Percentiles rank a stretch among this genome's conserved stretches.
phyloP scores from a whole-genome alignment of 2,329 filamentous ascomycete genomes.

The Fonsecaea pugnacius region DNA sequence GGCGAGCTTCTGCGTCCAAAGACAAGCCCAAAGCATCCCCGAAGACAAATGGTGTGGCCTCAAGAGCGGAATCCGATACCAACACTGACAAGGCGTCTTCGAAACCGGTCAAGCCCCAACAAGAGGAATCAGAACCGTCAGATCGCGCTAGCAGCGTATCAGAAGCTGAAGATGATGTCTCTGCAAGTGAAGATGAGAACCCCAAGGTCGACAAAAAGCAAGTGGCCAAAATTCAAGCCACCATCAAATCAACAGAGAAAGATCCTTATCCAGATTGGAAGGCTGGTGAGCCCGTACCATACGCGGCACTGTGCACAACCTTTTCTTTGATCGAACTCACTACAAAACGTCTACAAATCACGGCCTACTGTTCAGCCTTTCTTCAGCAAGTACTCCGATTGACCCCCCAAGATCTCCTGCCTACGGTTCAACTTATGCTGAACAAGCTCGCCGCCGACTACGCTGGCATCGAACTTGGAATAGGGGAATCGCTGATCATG shows the following conservation, averaged over 20 bases:
- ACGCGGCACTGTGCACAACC: conserved; percentile 89
- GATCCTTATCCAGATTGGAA: conserved; percentile 97
- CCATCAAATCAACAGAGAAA: conserved; percentile 68
- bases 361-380: conserved; percentile 86
- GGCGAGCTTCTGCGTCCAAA: conserved; percentile 42
- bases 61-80: background rate
- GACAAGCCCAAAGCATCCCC: conserved; percentile 39
- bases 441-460: conserved; percentile 98
- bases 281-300: conserved; percentile 83
- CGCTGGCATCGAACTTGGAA: conserved; percentile 94
- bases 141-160: conserved; percentile 50
- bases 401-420: conserved; percentile 83
- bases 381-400: conserved; percentile 91
- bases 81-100: conserved; percentile 37
- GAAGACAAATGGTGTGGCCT: conserved; percentile 37
- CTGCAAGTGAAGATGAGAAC: conserved; percentile 64
- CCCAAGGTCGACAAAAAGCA: conserved; percentile 74
- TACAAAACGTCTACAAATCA: conserved; percentile 84
- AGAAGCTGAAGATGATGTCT: conserved; percentile 44
- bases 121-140: conserved; percentile 46
- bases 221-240: conserved; percentile 78
- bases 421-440: conserved; percentile 92
- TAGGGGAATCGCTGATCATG: conserved; percentile 98
- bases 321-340: conserved; percentile 96
- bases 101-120: conserved; percentile 37